Percentiles rank a stretch among this genome's conserved stretches.
Evolutionary conservation across 23 red algal species (phyloP).

Genomic region (Rhodosorus marinus): DNA sequence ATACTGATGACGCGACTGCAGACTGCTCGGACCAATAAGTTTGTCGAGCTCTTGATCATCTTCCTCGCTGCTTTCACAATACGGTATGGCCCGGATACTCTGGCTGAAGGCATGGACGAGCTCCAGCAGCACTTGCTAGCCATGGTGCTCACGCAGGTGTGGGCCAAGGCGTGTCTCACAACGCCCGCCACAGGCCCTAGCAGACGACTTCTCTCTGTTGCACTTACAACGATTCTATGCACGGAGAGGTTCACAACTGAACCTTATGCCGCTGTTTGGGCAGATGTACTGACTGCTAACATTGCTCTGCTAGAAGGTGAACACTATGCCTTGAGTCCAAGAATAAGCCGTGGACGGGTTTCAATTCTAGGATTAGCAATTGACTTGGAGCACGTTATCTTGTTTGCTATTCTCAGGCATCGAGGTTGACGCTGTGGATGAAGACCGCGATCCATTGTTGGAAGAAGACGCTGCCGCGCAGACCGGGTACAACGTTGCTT

Average conservation of each 20-base stretch:
- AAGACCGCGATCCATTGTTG: background rate
- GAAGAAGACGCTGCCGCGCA: background rate
- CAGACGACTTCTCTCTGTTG: slow-evolving; percentile 31
- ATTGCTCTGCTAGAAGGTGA: background rate
- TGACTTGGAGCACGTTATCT: too few relatives aligned
- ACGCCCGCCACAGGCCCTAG: slow-evolving; percentile 9
- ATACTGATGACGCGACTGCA: slow-evolving; percentile 66
- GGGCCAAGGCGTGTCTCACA: slow-evolving; percentile 45
- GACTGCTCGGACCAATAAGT: slow-evolving; percentile 52
- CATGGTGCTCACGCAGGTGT: slow-evolving; percentile 52
- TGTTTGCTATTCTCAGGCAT: too few relatives aligned
- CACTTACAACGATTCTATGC: slow-evolving; percentile 14
- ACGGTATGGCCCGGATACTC: slow-evolving; percentile 21
- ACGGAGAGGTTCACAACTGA: slow-evolving; percentile 6
- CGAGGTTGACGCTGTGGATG: background rate
- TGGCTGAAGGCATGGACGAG: slow-evolving; percentile 21
- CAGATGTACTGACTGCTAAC: background rate
- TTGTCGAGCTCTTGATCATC: slow-evolving; percentile 28
- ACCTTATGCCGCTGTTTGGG: background rate
- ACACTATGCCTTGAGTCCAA: too few relatives aligned
- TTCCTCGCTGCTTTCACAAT: slow-evolving; percentile 44
- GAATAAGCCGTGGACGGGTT: too few relatives aligned
- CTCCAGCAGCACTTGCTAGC: slow-evolving; percentile 53
- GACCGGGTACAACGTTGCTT: background rate
- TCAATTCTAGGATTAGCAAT: too few relatives aligned